Evolutionary conservation across 257 asterid species (phyloP).

Genomic region (Jacaranda copaia): DNA sequence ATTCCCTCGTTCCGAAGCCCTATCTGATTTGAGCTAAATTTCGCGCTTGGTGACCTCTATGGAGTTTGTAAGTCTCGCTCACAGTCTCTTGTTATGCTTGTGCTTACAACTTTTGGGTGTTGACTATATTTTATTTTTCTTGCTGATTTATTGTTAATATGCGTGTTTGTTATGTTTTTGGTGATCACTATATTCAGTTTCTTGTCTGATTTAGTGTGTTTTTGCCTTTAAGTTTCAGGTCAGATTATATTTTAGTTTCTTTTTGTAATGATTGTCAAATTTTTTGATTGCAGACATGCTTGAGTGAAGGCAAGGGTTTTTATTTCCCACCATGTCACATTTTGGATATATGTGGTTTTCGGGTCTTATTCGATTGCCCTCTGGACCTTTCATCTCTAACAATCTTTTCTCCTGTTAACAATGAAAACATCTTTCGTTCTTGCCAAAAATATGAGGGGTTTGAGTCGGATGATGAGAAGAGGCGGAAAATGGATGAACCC

Average conservation of each 20-base stretch:
- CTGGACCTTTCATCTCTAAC: conserved; percentile 80
- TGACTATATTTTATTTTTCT: neutral
- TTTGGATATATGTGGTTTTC: conserved; percentile 65
- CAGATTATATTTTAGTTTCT: conserved; percentile 12
- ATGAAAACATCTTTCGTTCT: conserved; percentile 24
- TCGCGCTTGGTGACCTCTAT: conserved; percentile 33
- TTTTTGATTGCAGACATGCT: conserved; percentile 72
- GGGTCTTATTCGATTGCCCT: conserved; percentile 80
- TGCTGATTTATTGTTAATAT: neutral
- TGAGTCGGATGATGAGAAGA: conserved; percentile 36
- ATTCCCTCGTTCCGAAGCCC: neutral
- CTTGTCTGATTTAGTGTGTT: neutral
- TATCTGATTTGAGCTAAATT: neutral
- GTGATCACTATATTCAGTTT: neutral
- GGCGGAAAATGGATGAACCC: conserved; percentile 43
- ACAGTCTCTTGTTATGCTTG: neutral
- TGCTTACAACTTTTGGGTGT: neutral
- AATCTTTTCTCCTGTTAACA: conserved; percentile 63
- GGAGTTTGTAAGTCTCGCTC: conserved; percentile 42
- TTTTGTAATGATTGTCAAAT: neutral
- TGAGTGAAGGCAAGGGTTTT: conserved; percentile 77
- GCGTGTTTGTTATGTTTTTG: neutral
- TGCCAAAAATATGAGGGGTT: conserved; percentile 33
- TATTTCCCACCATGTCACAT: conserved; percentile 88
- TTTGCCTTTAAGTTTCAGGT: neutral